Base-by-base conservation (phyloP, 2,329 filamentous ascomycete genomes). In the Curvularia hawaiiensis region DNA sequence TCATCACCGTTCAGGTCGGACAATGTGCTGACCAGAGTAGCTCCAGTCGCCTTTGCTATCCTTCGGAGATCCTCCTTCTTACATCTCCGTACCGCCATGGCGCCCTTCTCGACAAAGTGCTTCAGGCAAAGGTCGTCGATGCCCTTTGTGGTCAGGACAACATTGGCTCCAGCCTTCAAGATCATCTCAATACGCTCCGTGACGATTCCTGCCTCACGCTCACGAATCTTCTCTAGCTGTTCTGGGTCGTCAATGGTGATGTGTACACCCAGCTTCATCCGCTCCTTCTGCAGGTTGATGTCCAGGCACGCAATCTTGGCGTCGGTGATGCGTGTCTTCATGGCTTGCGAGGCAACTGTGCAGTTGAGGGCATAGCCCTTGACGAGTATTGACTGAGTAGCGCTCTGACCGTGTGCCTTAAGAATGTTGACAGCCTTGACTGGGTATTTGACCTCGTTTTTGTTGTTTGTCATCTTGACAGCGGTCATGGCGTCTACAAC, bases 371-470 rank as follows among this genome's bases (percentile, higher is more conserved):
- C 95, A 76, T 99, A 99, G 54, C 95, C 95, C 82, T 96, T 96
- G 74, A 99, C 89, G 47, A 99, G 83, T 24, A 96, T 79, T 11
- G 93, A 97, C 80, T 99, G 95, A 40, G 87, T 85, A 20, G 88
- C 86, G 71, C 91, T 92, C 85, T 98, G 97, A 74, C 95, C 95
- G 77, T 99, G 95, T 38, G 95, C 95, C 83, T 99, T 99, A 66
- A 99, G 88, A 61, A 99, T 92, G 78, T 99, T 99, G 77, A 99
- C 95, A 20, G 95, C 95, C 84, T 99, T 99, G 73, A 99, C 95
- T 4, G 95, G 95, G 79, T 98, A 99, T 82, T 97, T 99, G 76
- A 86, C 81, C 80, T 99, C 95, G 78, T 86, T 89, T 79, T 89
- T 89, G 81, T 90, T 92, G 81, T 97, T 97, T 59, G 90, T 91